Percentiles rank a stretch among this genome's conserved stretches.
These are phyloP conservation scores for Ampelomyces quisqualis DNA, from an alignment of 2,329 filamentous ascomycete species.

Conservation along the genomic window DNA sequence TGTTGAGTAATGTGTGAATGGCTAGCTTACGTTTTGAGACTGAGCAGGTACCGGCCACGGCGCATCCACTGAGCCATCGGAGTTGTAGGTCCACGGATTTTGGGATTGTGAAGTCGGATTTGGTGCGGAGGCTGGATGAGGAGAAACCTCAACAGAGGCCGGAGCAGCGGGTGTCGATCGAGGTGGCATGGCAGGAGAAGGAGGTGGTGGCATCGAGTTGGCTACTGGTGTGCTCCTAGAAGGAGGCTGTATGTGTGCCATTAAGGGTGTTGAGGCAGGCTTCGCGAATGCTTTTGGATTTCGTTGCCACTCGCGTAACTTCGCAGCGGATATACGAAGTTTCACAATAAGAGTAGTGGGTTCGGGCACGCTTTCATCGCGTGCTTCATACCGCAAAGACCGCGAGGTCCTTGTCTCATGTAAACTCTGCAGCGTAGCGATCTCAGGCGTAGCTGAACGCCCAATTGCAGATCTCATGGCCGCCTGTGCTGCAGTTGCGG, in stretches of 20 bases:
- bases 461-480: slow-evolving; percentile 73
- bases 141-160: slow-evolving; percentile 30
- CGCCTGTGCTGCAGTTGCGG: slow-evolving; percentile 81
- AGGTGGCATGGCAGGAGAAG: slow-evolving; percentile 47
- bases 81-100: slow-evolving; percentile 41
- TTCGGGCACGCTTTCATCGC: slow-evolving; percentile 76
- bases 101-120: slow-evolving; percentile 31
- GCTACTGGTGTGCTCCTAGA: slow-evolving; percentile 54
- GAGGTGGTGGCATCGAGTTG: slow-evolving; percentile 58
- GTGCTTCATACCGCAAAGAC: slow-evolving; percentile 60
- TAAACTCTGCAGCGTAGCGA: slow-evolving; percentile 55
- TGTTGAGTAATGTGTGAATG: neutral
- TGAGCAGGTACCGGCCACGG: slow-evolving; percentile 59
- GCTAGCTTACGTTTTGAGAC: slow-evolving; percentile 61
- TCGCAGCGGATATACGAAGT: slow-evolving; percentile 71
- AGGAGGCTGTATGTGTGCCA: slow-evolving; percentile 50
- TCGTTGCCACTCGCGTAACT: slow-evolving; percentile 65
- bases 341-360: slow-evolving; percentile 66
- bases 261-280: slow-evolving; percentile 48
- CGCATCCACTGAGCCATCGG: slow-evolving; percentile 65
- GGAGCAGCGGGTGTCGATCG: slow-evolving; percentile 32
- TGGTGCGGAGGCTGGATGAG: slow-evolving; percentile 42
- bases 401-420: slow-evolving; percentile 72
- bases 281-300: slow-evolving; percentile 52
- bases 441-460: slow-evolving; percentile 90